phyloP scores from a whole-genome alignment of 371 early-diverging fungal genomes.

The Vairimorpha necatrix region DNA sequence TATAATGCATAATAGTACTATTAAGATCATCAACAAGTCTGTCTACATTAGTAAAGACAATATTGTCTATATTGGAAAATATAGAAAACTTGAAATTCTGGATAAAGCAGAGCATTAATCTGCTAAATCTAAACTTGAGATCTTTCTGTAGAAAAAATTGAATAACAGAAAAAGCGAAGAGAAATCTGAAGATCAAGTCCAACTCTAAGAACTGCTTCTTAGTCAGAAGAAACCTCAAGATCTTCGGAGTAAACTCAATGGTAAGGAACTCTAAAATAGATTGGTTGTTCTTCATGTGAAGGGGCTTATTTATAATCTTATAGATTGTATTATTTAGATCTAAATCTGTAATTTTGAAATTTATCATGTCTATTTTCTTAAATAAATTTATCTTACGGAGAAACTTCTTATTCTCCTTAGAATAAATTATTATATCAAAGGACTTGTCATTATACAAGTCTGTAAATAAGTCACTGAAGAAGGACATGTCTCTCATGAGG shows the following conservation, averaged over 20 bases:
- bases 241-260: constrained; percentile 22
- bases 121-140: constrained; percentile 15
- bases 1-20: constrained; percentile 1
- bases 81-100: constrained; percentile 20
- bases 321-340: constrained; percentile 12
- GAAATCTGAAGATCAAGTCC: constrained; percentile 36
- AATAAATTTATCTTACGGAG: constrained; percentile 26
- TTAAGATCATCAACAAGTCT: not conserved
- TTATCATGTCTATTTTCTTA: constrained; percentile 3
- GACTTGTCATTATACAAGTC: constrained; percentile 20
- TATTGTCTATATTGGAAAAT: not conserved
- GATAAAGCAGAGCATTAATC: constrained; percentile 4
- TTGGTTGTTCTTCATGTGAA: not conserved
- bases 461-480: constrained; percentile 19
- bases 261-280: constrained; percentile 17
- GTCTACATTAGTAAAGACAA: not conserved
- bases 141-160: constrained; percentile 21
- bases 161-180: constrained; percentile 22
- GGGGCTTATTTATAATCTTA: constrained; percentile 3
- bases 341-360: constrained; percentile 2
- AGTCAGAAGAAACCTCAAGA: constrained; percentile 11
- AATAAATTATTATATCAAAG: not conserved
- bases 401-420: constrained; percentile 5
- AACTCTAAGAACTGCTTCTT: constrained; percentile 28
- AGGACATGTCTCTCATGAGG: constrained; percentile 17